Evolutionary conservation across 164 flowering plant species (phyloP), one percentile per base, ranked within the genome.

Genomic region (Akebia trifoliata): DNA sequence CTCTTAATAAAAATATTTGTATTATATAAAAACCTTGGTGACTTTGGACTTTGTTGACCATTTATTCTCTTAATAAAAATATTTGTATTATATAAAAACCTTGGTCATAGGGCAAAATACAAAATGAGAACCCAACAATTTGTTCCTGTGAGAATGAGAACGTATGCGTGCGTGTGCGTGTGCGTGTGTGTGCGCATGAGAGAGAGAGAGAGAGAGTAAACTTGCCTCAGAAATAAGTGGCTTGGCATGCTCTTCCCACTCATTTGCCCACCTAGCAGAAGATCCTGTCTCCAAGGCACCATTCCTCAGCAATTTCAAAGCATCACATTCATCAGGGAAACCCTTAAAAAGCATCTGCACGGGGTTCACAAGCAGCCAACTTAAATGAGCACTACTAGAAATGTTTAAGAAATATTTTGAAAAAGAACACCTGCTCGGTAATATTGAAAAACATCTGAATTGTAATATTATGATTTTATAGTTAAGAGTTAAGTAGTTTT

Each of bases 201-300:
- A 32, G 38, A 44, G 14, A 12, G 39, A 40, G 56, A 56, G n/a
- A 30, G 3, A 38, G 22, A 47, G 25, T 6, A 18, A 65, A 60
- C 77, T 74, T 73, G 64, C 97, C 92, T 89, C 61, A 10, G 65
- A 39, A 71, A 93, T 67, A 54, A 90, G 78, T 28, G 97, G 95
- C 67, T 78, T 77, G 30, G 97, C 95, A 75, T 87, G 78, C 56
- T 81, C 81, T 67, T 84, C 95, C 98, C 98, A 93, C 66, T 84
- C 92, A 14, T 84, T 56, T 15, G 72, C 73, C 98, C 98, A 93
- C 60, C 84, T 74, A 28, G 78, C 72, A 35, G 95, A 81, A 34
- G 77, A 73, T 47, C 79, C 79, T 36, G 58, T 71, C 69, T 78
- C 81, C 54, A 78, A 45, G 24, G 78, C 84, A 36, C 92, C 88